Base-by-base conservation (phyloP, 1,284 basidiomycete genomes). In the Ceraceosorus guamensis region DNA sequence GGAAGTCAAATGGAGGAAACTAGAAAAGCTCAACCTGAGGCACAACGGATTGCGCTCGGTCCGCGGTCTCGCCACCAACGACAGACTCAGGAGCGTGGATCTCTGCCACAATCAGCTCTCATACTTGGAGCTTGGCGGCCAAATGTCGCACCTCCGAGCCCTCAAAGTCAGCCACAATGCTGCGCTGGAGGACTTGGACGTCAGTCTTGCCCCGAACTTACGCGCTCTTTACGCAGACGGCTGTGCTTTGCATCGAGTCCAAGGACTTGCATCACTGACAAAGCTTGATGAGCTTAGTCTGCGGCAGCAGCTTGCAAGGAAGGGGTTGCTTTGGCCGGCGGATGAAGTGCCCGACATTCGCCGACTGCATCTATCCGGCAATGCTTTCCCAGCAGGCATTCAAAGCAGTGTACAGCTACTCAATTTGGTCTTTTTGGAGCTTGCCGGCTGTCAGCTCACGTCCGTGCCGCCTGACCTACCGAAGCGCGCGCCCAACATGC, bases 221-320 rank as follows among this genome's bases (percentile, higher is more conserved):
- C 85, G 91, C 62, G 96, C 90, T 62, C 82, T 97, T 32, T 96
- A 95, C 77, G 84, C 88, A 68, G 93, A 98, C 80, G 86, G 87
- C 76, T 96, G 96, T 77, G 78, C 80, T 35, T 80, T 98, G 30
- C 63, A 73, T 1, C 78, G 77, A 0, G 68, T 83, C 31, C 58
- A 70, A 1, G 66, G 80, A 70, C 67, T 80, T 83, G 63, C 77
- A 70, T 80, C 81, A 35, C 77, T 89, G 63, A 77, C 78, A 61
- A 85, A 84, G 77, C 79, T 98, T 65, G 91, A 96, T 77, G 91
- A 91, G 71, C 80, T 98, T 53, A 91, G 88, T 71, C 71, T 96
- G 79, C 83, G 95, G 74, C 90, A 91, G 78, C 93, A 98, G 78
- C 63, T 50, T 2, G 56, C 39, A 8, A 82, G 82, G 71, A 84